Evolutionary conservation across 768 basidiomycete genomes (phyloP).

Genomic region (Leccinellum rugosiceps): DNA sequence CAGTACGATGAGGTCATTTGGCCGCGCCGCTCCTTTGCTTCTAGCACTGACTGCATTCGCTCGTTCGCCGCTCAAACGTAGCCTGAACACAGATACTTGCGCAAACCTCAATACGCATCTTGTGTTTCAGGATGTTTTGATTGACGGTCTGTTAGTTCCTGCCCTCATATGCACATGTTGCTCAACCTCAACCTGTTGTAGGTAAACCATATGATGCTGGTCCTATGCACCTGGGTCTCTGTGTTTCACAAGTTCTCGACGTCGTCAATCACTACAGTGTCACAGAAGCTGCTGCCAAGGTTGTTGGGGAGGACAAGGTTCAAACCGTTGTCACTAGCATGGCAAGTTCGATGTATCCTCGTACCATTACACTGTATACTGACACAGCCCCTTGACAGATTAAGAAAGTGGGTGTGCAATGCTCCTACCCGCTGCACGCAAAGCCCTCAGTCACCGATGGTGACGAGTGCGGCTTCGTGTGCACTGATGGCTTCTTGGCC

Average conservation of each 20-base stretch:
- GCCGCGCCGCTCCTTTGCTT: constrained; percentile 19
- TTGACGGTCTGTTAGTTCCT: constrained; percentile 5
- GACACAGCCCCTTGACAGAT: constrained; percentile 17
- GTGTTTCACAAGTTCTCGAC: constrained; percentile 24
- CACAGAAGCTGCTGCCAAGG: constrained; percentile 19
- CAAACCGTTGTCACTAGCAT: constrained; percentile 17
- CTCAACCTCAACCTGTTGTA: background rate
- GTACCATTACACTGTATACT: background rate
- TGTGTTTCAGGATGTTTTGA: constrained; percentile 12
- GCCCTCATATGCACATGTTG: too few species aligned
- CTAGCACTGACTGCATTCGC: constrained; percentile 14
- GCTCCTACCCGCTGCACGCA: constrained; percentile 33
- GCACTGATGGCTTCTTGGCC: constrained; percentile 26
- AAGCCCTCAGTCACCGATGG: constrained; percentile 12
- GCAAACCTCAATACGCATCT: constrained; percentile 15
- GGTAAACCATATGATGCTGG: constrained; percentile 24
- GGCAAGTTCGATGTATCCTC: constrained; percentile 11
- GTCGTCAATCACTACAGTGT: constrained; percentile 25
- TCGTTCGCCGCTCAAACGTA: constrained; percentile 10
- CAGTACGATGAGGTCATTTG: constrained; percentile 14
- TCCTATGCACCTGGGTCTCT: constrained; percentile 28
- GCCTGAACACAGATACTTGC: constrained; percentile 11
- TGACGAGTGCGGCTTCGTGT: constrained; percentile 30
- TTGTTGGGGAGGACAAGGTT: constrained; percentile 25
- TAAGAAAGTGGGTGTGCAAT: constrained; percentile 19